phyloP scores from a whole-genome alignment of 129 eudicot species.

The carrot (Daucus carota) region DNA sequence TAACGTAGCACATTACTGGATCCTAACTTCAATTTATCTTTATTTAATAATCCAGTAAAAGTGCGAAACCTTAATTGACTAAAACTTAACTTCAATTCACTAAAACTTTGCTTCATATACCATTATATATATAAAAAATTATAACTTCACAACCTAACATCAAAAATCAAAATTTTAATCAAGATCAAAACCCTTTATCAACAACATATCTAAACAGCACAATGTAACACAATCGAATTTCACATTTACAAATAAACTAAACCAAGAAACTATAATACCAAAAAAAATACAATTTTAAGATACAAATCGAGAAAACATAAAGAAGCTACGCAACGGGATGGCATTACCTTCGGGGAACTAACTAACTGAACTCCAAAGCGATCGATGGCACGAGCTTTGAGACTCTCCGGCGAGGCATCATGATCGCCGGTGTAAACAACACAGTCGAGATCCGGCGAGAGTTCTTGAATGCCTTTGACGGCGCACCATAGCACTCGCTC shows the following conservation, averaged over 20 bases:
- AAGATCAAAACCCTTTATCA: neutral
- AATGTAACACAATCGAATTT: neutral
- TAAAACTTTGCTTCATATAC: too few relatives aligned
- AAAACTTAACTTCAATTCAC: too few relatives aligned
- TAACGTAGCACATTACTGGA: neutral
- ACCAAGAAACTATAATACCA: too few relatives aligned
- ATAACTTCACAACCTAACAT: too few relatives aligned
- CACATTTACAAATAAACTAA: neutral
- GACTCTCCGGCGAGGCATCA: constrained; percentile 70
- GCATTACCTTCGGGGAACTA: constrained; percentile 52
- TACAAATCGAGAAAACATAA: neutral
- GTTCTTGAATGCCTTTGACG: constrained; percentile 84
- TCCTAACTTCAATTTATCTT: too few relatives aligned
- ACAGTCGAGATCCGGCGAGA: constrained; percentile 66
- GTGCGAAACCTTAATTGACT: too few relatives aligned
- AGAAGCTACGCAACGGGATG: neutral
- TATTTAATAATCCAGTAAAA: too few relatives aligned
- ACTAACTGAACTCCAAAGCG: constrained; percentile 79
- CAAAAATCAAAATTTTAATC: neutral
- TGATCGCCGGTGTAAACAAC: constrained; percentile 82
- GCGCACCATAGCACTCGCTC: constrained; percentile 98
- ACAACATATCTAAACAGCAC: neutral
- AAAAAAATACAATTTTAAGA: neutral
- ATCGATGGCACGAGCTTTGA: constrained; percentile 63
- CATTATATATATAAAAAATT: too few relatives aligned